A percentile compares a stretch with the other conserved stretches of the same genome.
Evolutionary conservation across 2,329 filamentous ascomycete species (phyloP).

Genomic region (Fusarium sp.): DNA sequence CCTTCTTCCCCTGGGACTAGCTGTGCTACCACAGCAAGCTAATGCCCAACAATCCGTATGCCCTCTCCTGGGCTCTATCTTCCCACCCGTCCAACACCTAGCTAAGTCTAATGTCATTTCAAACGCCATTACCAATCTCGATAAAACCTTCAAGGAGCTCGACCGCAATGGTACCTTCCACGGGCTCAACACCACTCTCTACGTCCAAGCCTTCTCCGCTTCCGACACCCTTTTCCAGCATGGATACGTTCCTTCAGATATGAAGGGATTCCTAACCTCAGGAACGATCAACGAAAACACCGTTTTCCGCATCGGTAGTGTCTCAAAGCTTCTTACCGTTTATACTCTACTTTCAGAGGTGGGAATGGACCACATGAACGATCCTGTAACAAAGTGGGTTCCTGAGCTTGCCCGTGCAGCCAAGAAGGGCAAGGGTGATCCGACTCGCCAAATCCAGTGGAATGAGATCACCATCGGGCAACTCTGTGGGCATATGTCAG

Average conservation of each 20-base stretch:
- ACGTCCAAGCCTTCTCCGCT: constrained; percentile 11
- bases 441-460: background rate
- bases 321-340: constrained; percentile 6
- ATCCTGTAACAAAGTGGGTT: constrained; percentile 15
- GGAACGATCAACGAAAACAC: background rate
- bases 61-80: constrained; percentile 5
- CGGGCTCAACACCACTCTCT: constrained; percentile 6
- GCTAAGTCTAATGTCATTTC: background rate
- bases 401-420: constrained; percentile 5
- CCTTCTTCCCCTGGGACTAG: background rate
- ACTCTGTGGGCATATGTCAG: constrained; percentile 2
- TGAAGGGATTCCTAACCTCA: constrained; percentile 6
- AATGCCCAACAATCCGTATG: background rate
- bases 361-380: constrained; percentile 4
- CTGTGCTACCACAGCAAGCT: background rate
- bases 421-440: background rate
- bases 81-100: background rate
- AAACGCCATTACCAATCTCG: background rate
- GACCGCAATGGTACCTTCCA: constrained; percentile 1
- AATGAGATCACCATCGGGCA: constrained; percentile 5
- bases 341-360: constrained; percentile 1
- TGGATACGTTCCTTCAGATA: constrained; percentile 3
- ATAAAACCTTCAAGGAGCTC: background rate
- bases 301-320: constrained; percentile 8
- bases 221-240: constrained; percentile 2